Percentiles rank a stretch among this genome's conserved stretches.
These are phyloP conservation scores for Cicer yamashitae DNA, from an alignment of 306 rosid genomes.

Conservation along the genomic window DNA sequence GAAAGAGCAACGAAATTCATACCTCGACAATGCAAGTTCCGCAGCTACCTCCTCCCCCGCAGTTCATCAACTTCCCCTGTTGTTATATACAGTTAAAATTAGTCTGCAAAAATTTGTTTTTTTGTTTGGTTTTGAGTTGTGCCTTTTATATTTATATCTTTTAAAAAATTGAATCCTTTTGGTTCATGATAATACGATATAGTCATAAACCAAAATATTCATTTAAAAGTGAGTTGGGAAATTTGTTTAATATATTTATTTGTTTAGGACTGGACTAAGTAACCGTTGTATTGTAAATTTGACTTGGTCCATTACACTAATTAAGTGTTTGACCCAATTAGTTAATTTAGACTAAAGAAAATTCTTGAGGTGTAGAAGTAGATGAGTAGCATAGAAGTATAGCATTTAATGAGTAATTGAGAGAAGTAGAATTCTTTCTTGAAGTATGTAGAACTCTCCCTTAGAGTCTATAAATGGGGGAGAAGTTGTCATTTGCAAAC, in stretches of 20 bases:
- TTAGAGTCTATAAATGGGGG: neutral
- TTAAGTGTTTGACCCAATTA: neutral
- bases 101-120: neutral
- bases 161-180: neutral
- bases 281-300: neutral
- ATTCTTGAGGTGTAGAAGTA: neutral
- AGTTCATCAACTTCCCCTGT: constrained; percentile 95
- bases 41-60: constrained; percentile 94
- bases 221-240: no score
- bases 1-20: neutral
- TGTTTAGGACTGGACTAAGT: no score
- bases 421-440: neutral
- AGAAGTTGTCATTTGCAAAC: neutral
- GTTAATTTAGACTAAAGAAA: no score
- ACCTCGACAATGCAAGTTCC: constrained; percentile 95
- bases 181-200: neutral
- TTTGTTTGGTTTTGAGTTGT: no score
- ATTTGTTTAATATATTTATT: no score
- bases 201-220: neutral
- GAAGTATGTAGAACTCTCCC: neutral
- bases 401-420: neutral
- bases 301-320: neutral
- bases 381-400: neutral
- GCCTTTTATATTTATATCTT: no score
- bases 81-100: constrained; percentile 6